Percentiles rank a stretch among this genome's conserved stretches.
Evolutionary conservation across 208 protist species (phyloP).

Genomic region (Leishmania aethiopica): DNA sequence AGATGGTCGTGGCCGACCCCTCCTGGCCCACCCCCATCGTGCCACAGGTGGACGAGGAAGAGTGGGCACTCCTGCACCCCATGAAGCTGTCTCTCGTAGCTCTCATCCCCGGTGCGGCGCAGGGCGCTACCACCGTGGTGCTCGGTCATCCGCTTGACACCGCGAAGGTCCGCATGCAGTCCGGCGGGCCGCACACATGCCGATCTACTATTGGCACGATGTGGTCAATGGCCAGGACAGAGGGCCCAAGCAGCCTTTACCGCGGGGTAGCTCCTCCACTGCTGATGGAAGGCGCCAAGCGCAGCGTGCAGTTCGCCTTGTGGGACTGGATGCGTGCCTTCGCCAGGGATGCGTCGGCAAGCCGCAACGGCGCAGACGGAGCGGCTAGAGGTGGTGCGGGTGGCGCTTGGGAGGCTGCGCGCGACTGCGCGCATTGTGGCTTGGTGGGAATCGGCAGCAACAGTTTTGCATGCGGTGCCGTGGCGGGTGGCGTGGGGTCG

Average conservation of each 20-base stretch:
- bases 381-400: not conserved
- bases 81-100: slow-evolving; percentile 25
- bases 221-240: slow-evolving; percentile 51
- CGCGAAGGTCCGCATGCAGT: slow-evolving; percentile 90
- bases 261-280: slow-evolving; percentile 78
- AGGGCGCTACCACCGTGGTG: slow-evolving; percentile 67
- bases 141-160: slow-evolving; percentile 90
- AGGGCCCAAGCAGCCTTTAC: slow-evolving; percentile 81
- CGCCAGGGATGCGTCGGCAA: not conserved
- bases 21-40: not conserved
- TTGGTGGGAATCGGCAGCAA: slow-evolving; percentile 38
- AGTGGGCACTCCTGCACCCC: slow-evolving; percentile 8
- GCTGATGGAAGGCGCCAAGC: slow-evolving; percentile 81
- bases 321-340: slow-evolving; percentile 66
- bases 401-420: slow-evolving; percentile 2
- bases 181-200: slow-evolving; percentile 46
- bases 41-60: slow-evolving; percentile 1
- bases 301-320: slow-evolving; percentile 84
- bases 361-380: not conserved
- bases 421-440: not conserved
- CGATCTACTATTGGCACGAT: slow-evolving; percentile 58
- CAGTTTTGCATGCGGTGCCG: slow-evolving; percentile 66
- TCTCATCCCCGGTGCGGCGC: slow-evolving; percentile 77
- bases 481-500: slow-evolving; percentile 83
- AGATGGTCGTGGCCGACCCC: not conserved